These are phyloP conservation scores for Fusarium longipes DNA, from an alignment of 2,329 filamentous ascomycete species.

Conservation along the genomic window DNA sequence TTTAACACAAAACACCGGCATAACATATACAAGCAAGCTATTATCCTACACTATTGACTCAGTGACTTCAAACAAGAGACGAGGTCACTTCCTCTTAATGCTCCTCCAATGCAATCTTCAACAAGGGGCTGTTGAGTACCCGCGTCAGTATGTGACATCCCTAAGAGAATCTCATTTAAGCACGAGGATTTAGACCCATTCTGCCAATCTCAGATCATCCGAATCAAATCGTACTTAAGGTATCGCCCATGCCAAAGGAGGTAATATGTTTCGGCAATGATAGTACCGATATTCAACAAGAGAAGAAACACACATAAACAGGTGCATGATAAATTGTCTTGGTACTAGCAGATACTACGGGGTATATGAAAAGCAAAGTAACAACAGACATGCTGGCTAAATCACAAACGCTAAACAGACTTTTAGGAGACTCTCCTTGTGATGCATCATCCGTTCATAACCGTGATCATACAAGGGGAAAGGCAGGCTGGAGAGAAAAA, in stretches of 20 bases:
- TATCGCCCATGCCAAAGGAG: not conserved
- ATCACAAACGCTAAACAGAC: not conserved
- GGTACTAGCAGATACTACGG: conserved; percentile 1
- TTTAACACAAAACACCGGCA: too few relatives aligned
- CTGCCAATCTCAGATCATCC: not conserved
- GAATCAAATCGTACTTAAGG: not conserved
- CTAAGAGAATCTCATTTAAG: not conserved
- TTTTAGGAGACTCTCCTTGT: not conserved
- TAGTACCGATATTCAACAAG: not conserved
- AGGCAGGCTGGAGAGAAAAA: not conserved
- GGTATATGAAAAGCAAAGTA: conserved; percentile 22
- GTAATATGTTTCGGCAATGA: not conserved
- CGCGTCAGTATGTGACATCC: not conserved
- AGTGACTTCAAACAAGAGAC: not conserved
- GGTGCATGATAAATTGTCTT: not conserved
- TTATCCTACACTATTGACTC: not conserved
- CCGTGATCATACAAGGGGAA: not conserved
- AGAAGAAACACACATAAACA: not conserved
- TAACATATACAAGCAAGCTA: not conserved
- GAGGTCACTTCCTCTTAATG: not conserved
- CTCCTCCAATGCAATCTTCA: not conserved
- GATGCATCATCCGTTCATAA: not conserved
- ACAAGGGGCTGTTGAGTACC: not conserved
- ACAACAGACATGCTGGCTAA: conserved; percentile 1
- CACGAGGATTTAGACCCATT: not conserved